These are phyloP conservation scores for Candida coquimbonensis DNA, from an alignment of 805 yeast genomes.

Conservation along the genomic window DNA sequence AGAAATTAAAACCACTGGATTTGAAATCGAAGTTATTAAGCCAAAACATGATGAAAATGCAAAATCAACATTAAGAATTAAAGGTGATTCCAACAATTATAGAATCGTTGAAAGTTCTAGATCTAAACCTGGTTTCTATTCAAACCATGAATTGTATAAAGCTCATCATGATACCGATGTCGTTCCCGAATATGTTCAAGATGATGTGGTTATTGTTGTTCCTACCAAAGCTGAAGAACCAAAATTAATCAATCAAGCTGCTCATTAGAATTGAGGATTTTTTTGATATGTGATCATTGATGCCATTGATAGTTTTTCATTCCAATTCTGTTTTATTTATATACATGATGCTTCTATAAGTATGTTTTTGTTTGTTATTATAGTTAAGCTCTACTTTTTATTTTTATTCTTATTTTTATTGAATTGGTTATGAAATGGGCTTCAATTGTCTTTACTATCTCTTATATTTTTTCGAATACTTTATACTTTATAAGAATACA, in stretches of 20 bases:
- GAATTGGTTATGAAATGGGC: too few relatives aligned
- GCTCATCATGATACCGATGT: conserved; percentile 3
- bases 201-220: conserved; percentile 4
- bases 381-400: background rate
- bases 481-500: too few relatives aligned
- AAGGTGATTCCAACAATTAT: background rate
- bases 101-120: conserved; percentile 6
- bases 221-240: background rate
- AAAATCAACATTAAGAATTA: background rate
- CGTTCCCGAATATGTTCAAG: conserved; percentile 3
- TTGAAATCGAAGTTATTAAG: background rate
- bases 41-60: background rate
- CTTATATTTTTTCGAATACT: too few relatives aligned
- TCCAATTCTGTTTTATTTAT: background rate
- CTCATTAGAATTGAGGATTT: background rate
- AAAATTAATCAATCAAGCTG: conserved; percentile 6
- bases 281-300: too few relatives aligned
- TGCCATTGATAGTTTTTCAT: background rate
- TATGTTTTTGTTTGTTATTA: background rate
- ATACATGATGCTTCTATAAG: too few relatives aligned
- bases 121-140: conserved; percentile 7
- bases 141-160: conserved; percentile 4
- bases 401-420: background rate
- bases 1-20: background rate
- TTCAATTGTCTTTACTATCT: too few relatives aligned